A percentile compares a stretch with the other conserved stretches of the same genome.
Conservation (phyloP, 306 rosid species). For the Cyclanthera cordifolia region DNA sequence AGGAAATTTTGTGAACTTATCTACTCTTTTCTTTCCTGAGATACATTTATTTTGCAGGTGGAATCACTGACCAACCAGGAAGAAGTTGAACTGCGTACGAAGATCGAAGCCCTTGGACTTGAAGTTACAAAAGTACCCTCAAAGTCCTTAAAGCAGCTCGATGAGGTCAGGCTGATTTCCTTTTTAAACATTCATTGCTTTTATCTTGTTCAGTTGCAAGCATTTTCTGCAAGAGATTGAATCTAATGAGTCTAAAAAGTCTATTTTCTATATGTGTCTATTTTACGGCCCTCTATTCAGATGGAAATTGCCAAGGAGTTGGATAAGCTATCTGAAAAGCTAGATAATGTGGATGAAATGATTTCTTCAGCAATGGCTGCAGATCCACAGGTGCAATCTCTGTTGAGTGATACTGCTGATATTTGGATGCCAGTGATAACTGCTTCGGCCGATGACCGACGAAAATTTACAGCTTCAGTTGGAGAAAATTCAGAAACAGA, state of each 20-base stretch:
- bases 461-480: conserved; percentile 37
- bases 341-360: conserved; percentile 81
- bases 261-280: neutral
- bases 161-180: conserved; percentile 41
- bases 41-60: conserved; percentile 36
- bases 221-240: conserved; percentile 2
- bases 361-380: conserved; percentile 72
- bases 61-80: conserved; percentile 78
- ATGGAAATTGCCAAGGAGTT: conserved; percentile 74
- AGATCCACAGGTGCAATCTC: conserved; percentile 75
- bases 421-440: conserved; percentile 89
- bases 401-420: conserved; percentile 74
- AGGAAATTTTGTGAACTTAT: neutral
- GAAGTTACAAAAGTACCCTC: conserved; percentile 87
- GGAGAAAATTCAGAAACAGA: conserved; percentile 28
- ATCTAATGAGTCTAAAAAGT: neutral
- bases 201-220: neutral
- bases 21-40: conserved; percentile 8
- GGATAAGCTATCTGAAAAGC: conserved; percentile 72
- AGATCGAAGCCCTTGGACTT: conserved; percentile 84
- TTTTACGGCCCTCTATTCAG: conserved; percentile 21
- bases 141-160: conserved; percentile 43
- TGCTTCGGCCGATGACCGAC: conserved; percentile 65
- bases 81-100: conserved; percentile 82
- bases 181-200: neutral